Evolutionary conservation across 2,329 filamentous ascomycete genomes (phyloP), one percentile per base, ranked within the genome.

Genomic region (Ciborinia camelliae): DNA sequence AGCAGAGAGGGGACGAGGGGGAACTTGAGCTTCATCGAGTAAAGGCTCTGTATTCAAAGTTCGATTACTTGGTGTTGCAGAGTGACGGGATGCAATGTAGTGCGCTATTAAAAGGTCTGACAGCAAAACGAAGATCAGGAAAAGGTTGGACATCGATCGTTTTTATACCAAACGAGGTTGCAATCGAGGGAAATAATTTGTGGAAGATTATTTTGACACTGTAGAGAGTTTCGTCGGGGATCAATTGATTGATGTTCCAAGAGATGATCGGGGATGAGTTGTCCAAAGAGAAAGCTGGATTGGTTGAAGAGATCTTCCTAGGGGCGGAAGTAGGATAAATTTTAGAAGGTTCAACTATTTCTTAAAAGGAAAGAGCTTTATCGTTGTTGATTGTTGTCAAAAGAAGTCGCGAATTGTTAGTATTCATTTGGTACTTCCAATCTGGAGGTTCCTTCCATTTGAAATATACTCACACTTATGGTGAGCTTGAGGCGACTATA

Each of bases 1-100:
- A 65, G 55, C 30, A 54, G 51, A 14, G 43, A 41, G 26, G 35
- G 28, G 18, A 62, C n/a, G 37, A 62, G 23, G 8, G 64, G 43
- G 20, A 15, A n/a, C 59, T 43, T 62, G 59, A 62, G 37, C 26
- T 23, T 54, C 47, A 62, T 62, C 20, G 59, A 35, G n/a, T 37
- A 48, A 26, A 47, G n/a, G 3, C 2, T 30, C 28, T 35, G 28
- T 45, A 9, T 8, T 47, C 4, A 41, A 39, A 54, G 51, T 3
- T 59, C 10, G 9, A 45, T 20, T 23, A 15, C 8, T 58, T 20
- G 12, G 28, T 32, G 39, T n/a, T 23, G 39, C 12, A 10, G 20
- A 32, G 20, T 26, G 55, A 45, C 7, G 15, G n/a, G 32, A 32
- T 59, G 12, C n/a, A 32, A 58, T 58, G 28, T 14, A 58, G 14